Base-by-base conservation (phyloP, 164 flowering plant species). In the Vitis vinifera region DNA sequence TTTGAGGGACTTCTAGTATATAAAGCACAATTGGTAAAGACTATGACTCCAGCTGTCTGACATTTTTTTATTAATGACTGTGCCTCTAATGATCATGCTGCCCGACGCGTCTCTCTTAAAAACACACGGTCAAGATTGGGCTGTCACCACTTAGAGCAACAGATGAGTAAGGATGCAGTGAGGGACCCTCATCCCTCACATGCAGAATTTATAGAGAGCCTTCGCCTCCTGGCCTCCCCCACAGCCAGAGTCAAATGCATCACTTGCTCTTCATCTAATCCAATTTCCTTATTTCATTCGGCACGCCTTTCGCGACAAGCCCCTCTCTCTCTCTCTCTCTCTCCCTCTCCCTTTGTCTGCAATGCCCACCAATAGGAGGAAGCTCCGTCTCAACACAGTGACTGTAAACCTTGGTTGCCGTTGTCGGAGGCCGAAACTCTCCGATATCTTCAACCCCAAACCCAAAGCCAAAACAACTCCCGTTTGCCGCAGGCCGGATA, bases 401-500 rank as follows among this genome's bases (percentile, higher is more conserved):
- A 63, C 85, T 3, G 85, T 87, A 30, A 73, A 73, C 76, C 30
- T 90, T 11, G 89, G 91, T 30, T 89, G 98, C 80, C 63, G 87
- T 68, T 87, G 95, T 77, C 77, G 84, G 58, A 72, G 70, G 62
- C 83, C 88, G 10, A 87, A 80, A 65, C 84, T 88, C 73, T 80
- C 86, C 75, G 58, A 44, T 68, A 50, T 88, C 2, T 87, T 86
- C 84, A 58, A 69, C 63, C 37, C 76, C 68, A 73, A 66, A 62
- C 44, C 44, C 44, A 37, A 37, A 37, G 8, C 9, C 63, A 37
- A 37, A 37, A 23, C 49, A 13, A 14, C 30, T 55, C 17, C 51
- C 27, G 27, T 23, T 23, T 23, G 27, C 27, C 27, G 27, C 27
- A 23, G 7, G 2, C 44, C 44, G 7, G 44, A 37, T 37, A 37